Base-by-base conservation (phyloP, 352 stramenopile genomes). In the Thraustochytrium sp. region DNA sequence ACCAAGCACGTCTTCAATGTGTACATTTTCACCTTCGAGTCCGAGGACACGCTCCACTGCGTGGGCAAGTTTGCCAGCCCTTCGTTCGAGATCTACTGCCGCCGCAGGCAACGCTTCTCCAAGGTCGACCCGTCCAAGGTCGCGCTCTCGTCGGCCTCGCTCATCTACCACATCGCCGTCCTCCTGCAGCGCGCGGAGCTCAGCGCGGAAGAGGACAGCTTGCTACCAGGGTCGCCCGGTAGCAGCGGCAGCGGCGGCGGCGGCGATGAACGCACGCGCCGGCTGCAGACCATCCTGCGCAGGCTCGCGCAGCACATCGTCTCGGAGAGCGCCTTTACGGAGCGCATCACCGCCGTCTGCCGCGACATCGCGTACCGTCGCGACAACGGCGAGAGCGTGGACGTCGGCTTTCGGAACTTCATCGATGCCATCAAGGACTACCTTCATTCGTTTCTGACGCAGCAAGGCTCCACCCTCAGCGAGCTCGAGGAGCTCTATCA, bases 1-100 rank as follows among this genome's bases (percentile, higher is more conserved):
- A 62, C 40, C n/a, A 11, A 34, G 23, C 75, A 84, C 59, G 59
- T 84, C 2, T 84, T 84, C 36, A 83, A 61, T 9, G 75, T 84
- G 9, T 84, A 76, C 59, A 78, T 83, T 18, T 84, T 84, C 51
- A 44, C 49, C 1, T 9, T 51, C 31, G 40, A 46, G 18, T 5
- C 16, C 31, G 26, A 29, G 18, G 37, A 42, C 53, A 40, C 9
- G 21, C 16, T 80, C 44, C 68, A 18, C 21, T 80, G 68, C 51
- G 48, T 80, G 13, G 68, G 46, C 48, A 80, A 46, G 48, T 80
- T 80, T 34, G 63, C 31, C 37, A 55, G 31, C n/a, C 68, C 75
- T 3, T 11, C 53, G 13, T 84, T 84, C 36, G 11, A 42, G 29
- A 48, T 84, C 38, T 84, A 62, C 49, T 84, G 75, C 75, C 55